A percentile compares a stretch with the other conserved stretches of the same genome.
phyloP scores from a whole-genome alignment of 108 stramenopile genomes.

The Cyclotella cryptica region DNA sequence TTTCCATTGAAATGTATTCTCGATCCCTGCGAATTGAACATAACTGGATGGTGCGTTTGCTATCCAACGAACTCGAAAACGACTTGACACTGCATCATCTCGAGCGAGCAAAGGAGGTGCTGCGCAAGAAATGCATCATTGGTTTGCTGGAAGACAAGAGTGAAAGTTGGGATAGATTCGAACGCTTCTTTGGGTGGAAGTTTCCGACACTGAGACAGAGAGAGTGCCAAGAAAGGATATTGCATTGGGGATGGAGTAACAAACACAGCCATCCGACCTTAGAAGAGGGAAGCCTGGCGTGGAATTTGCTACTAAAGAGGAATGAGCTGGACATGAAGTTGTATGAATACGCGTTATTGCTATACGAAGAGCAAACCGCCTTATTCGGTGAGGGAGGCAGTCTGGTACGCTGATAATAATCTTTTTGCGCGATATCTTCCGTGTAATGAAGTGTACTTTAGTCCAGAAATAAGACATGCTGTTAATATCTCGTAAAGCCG shows the following conservation, averaged over 20 bases:
- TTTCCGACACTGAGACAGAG: not conserved
- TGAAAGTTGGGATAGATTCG: conserved; percentile 30
- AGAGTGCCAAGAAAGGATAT: conserved; percentile 19
- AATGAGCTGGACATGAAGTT: conserved; percentile 50
- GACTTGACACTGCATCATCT: conserved; percentile 33
- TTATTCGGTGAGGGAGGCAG: conserved; percentile 27
- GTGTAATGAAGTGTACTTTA: too few relatives aligned
- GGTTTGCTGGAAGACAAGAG: conserved; percentile 33
- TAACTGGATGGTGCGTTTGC: conserved; percentile 42
- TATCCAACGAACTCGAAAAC: conserved; percentile 33
- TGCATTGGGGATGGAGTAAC: conserved; percentile 40
- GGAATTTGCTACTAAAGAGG: conserved; percentile 31
- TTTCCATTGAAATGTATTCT: conserved; percentile 43
- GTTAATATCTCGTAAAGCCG: too few relatives aligned
- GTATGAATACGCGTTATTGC: conserved; percentile 43
- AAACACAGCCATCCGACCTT: conserved; percentile 24
- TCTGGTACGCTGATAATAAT: conserved; percentile 1
- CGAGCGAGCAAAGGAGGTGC: conserved; percentile 41
- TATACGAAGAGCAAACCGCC: conserved; percentile 40
- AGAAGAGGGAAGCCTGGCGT: conserved; percentile 41
- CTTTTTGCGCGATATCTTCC: too few relatives aligned
- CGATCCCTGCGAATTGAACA: conserved; percentile 28
- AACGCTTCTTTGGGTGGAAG: conserved; percentile 50
- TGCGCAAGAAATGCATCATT: conserved; percentile 39
- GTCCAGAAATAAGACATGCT: too few relatives aligned